Evolutionary conservation across 306 rosid genomes (phyloP).

Genomic region (Fragaria nilgerrensis): DNA sequence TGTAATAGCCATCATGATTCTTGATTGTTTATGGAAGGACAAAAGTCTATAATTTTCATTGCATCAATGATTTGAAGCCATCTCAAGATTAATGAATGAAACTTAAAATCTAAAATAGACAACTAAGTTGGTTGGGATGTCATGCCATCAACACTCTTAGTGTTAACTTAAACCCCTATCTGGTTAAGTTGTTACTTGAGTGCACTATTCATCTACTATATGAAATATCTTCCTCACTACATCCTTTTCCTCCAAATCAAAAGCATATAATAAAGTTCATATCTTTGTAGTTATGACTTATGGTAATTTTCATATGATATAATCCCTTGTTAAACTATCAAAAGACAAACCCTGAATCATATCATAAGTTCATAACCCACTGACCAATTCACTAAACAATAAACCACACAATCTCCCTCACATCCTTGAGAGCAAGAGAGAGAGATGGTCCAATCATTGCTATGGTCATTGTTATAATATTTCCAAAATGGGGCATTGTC

Average conservation of each 20-base stretch:
- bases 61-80: not conserved
- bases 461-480: not conserved
- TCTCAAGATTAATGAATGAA: not conserved
- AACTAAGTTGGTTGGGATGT: no score
- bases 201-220: not conserved
- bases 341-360: not conserved
- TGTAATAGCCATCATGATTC: not conserved
- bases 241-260: not conserved
- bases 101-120: no score
- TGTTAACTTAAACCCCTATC: no score
- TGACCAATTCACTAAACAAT: not conserved
- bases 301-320: not conserved
- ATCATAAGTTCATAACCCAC: not conserved
- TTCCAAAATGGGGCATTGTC: constrained; percentile 2
- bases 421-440: not conserved
- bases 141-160: no score
- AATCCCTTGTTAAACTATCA: not conserved
- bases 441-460: constrained; percentile 23
- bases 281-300: not conserved
- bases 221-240: not conserved
- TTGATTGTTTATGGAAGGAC: not conserved
- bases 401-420: not conserved
- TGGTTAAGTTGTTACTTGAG: not conserved
- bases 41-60: not conserved
- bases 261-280: not conserved